Evolutionary conservation across 2,329 filamentous ascomycete genomes (phyloP).

Genomic region (Fusarium torulosum): DNA sequence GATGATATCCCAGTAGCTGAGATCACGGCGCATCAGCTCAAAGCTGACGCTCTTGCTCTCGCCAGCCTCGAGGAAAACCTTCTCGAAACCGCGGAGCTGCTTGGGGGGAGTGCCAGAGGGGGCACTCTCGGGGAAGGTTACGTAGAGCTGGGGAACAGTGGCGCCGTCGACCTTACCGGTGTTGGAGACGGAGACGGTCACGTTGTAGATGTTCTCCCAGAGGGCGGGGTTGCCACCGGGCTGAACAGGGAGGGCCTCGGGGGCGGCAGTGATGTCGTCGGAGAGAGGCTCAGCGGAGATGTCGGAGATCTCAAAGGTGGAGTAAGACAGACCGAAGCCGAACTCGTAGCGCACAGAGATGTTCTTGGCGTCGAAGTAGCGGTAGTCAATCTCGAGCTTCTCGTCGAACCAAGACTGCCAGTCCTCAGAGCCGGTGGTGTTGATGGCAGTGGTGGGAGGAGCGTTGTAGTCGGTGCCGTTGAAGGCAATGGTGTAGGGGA

Average conservation of each 20-base stretch:
- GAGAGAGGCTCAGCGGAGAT: slow-evolving; percentile 41
- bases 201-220: slow-evolving; percentile 63
- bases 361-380: slow-evolving; percentile 71
- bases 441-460: slow-evolving; percentile 54
- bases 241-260: slow-evolving; percentile 48
- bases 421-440: slow-evolving; percentile 55
- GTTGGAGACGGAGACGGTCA: slow-evolving; percentile 63
- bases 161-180: slow-evolving; percentile 62
- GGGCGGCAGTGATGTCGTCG: slow-evolving; percentile 46
- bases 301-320: slow-evolving; percentile 66
- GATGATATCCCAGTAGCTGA: slow-evolving; percentile 63
- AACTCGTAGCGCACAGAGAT: slow-evolving; percentile 74
- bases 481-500: slow-evolving; percentile 79
- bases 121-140: slow-evolving; percentile 57
- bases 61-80: slow-evolving; percentile 58
- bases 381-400: slow-evolving; percentile 76
- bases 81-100: slow-evolving; percentile 66
- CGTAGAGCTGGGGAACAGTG: slow-evolving; percentile 68
- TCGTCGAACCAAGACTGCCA: slow-evolving; percentile 68
- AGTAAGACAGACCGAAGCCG: slow-evolving; percentile 77
- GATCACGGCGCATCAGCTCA: slow-evolving; percentile 60
- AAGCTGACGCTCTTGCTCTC: slow-evolving; percentile 58
- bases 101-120: slow-evolving; percentile 60
- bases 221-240: slow-evolving; percentile 70
- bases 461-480: slow-evolving; percentile 63